Percentiles rank a stretch among this genome's conserved stretches.
phyloP scores from a whole-genome alignment of 306 rosid genomes.

The Rosa chinensis region DNA sequence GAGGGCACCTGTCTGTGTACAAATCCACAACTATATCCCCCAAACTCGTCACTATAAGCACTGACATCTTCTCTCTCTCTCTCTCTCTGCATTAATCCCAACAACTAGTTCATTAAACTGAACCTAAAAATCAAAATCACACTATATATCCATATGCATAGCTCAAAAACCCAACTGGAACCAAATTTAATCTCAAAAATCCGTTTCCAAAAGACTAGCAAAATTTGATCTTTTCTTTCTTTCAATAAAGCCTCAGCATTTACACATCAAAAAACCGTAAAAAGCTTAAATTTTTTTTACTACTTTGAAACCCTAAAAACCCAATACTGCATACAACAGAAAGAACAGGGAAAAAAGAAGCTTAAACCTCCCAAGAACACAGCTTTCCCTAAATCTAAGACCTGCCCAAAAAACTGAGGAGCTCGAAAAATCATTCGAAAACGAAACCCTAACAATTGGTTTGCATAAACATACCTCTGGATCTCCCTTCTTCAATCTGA shows the following conservation, averaged over 20 bases:
- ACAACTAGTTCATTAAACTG: not conserved
- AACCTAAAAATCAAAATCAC: not conserved
- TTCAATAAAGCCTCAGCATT: not conserved
- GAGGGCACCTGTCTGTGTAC: conserved; percentile 68
- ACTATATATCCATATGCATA: not conserved
- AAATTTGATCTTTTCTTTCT: too few species aligned
- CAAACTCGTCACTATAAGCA: conserved; percentile 79
- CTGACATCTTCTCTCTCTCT: conserved; percentile 55
- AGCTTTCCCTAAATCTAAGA: not conserved
- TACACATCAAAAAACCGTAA: not conserved
- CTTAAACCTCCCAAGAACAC: not conserved
- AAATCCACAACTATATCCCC: conserved; percentile 86
- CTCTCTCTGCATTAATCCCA: not conserved
- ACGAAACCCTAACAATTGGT: not conserved
- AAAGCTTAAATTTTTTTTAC: not conserved
- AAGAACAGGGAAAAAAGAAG: too few species aligned
- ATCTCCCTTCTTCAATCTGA: not conserved
- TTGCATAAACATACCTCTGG: not conserved
- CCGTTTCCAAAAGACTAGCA: not conserved
- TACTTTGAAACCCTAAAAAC: not conserved
- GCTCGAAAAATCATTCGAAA: not conserved
- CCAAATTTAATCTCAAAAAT: not conserved
- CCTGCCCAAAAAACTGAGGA: too few species aligned
- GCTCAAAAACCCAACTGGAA: not conserved
- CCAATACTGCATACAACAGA: not conserved